These are phyloP conservation scores for Magnaporthiopsis rhizophila DNA, from an alignment of 2,329 filamentous ascomycete species.

Conservation along the genomic window DNA sequence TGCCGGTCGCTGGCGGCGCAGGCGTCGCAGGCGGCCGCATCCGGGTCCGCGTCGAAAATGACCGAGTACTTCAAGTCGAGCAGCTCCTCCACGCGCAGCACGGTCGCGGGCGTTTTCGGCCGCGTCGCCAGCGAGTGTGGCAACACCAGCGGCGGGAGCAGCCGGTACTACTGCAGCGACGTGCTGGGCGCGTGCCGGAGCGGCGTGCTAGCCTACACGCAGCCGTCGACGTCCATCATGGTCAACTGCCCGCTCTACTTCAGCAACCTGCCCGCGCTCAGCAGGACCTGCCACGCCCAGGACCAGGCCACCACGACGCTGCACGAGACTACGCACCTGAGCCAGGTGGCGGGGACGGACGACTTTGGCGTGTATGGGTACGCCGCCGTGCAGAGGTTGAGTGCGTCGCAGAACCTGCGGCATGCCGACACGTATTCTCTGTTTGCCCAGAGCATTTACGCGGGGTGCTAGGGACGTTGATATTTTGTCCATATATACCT, in stretches of 20 bases:
- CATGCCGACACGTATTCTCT: slow-evolving; percentile 55
- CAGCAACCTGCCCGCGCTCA: slow-evolving; percentile 39
- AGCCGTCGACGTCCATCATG: slow-evolving; percentile 45
- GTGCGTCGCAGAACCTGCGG: slow-evolving; percentile 40
- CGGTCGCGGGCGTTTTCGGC: slow-evolving; percentile 43
- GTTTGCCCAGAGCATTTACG: slow-evolving; percentile 22
- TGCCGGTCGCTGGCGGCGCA: slow-evolving; percentile 43
- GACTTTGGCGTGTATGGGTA: slow-evolving; percentile 52
- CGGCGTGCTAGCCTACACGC: slow-evolving; percentile 53
- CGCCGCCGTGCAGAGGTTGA: slow-evolving; percentile 40
- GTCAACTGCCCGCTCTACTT: slow-evolving; percentile 57
- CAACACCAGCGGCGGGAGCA: slow-evolving; percentile 36
- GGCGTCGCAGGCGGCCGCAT: slow-evolving; percentile 43
- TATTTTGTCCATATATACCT: too few species aligned
- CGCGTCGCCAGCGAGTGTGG: slow-evolving; percentile 47
- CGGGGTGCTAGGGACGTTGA: slow-evolving; percentile 1
- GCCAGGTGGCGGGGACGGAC: slow-evolving; percentile 46
- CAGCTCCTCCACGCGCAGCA: slow-evolving; percentile 31
- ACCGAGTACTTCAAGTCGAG: slow-evolving; percentile 58
- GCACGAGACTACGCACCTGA: slow-evolving; percentile 58
- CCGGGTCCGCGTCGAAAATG: slow-evolving; percentile 40
- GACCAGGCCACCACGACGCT: slow-evolving; percentile 58
- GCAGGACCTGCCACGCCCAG: slow-evolving; percentile 50
- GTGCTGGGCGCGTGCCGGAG: slow-evolving; percentile 41
- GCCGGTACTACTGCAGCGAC: slow-evolving; percentile 52